Evolutionary conservation across 768 basidiomycete genomes (phyloP), one percentile per base, ranked within the genome.

Genomic region (Boletus vinaceobasis): DNA sequence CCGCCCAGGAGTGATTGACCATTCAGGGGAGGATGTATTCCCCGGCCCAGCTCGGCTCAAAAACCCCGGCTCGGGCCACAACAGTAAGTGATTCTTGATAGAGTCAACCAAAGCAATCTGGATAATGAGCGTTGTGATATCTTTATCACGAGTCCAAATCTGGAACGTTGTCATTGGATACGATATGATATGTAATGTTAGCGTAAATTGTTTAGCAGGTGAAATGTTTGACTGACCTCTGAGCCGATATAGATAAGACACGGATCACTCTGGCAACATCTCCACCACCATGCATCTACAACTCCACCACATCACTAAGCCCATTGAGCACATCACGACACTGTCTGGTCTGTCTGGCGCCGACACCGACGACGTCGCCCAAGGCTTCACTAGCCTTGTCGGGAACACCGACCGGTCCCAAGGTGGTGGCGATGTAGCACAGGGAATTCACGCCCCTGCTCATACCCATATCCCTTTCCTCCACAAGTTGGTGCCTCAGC

Each of bases 401-500:
- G 67, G 27, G 10, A 65, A 58, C 29, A 55, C 67, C 19, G 26
- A 65, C 0, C 35, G 55, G 13, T 60, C 59, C 15, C 21, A 52
- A 3, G 21, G 50, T 5, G 55, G 31, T 1, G 60, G 59, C 37
- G 62, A 72, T 31, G 49, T 60, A 7, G 44, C 52, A 0, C 58
- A 66, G 36, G 63, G 62, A 31, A 71, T 75, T 32, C 75, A 75
- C 43, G 73, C 59, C 4, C 58, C 67, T 40, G 65, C 74, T 43
- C 73, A 77, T 49, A 52, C 45, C 44, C 53, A 59, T 11, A 58
- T 74, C 27, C 71, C 73, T 1, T 73, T 76, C 74, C 65, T 85
- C 36, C 72, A 77, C 56, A 73, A 68, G 32, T 63, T 82, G 31
- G 73, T 86, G 8, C 84, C 84, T 1, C 80, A 82, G 19, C 72